Evolutionary conservation across 768 basidiomycete species (phyloP).

Genomic region (Mycena olivaceomarginata): DNA sequence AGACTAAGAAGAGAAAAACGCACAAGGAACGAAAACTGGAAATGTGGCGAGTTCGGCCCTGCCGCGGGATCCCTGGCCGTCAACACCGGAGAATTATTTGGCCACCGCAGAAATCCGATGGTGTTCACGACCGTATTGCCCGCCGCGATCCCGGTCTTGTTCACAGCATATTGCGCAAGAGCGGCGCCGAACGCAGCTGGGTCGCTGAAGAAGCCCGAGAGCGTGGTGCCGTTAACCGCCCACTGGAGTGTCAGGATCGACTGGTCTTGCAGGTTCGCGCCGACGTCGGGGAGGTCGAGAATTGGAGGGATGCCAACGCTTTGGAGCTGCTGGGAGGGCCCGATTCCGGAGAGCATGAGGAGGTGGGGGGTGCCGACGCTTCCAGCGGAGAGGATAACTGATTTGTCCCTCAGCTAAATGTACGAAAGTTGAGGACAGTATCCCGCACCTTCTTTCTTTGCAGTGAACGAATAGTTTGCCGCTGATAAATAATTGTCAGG

Average conservation of each 20-base stretch:
- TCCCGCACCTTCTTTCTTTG: conserved; percentile 28
- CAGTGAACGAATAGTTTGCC: conserved; percentile 6
- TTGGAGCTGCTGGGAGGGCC: conserved; percentile 51
- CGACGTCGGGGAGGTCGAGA: conserved; percentile 64
- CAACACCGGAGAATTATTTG: conserved; percentile 2
- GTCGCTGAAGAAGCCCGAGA: conserved; percentile 21
- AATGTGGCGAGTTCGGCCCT: conserved; percentile 30
- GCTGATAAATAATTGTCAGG: not conserved
- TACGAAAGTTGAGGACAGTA: not conserved
- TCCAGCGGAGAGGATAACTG: conserved; percentile 57
- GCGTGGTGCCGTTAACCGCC: conserved; percentile 17
- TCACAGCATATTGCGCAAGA: conserved; percentile 17
- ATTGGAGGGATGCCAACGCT: conserved; percentile 52
- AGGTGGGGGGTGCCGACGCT: conserved; percentile 51
- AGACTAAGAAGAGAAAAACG: not conserved
- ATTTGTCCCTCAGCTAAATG: not conserved
- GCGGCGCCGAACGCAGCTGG: conserved; percentile 11
- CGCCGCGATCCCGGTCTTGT: conserved; percentile 34
- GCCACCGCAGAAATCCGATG: conserved; percentile 30
- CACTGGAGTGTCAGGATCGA: conserved; percentile 38
- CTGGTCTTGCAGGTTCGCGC: conserved; percentile 63
- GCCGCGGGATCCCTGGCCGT: conserved; percentile 30
- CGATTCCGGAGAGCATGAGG: conserved; percentile 62
- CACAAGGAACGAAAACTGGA: conserved; percentile 27
- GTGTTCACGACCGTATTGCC: conserved; percentile 29